Evolutionary conservation across 306 rosid genomes (phyloP).

Genomic region (Vicia sativa): DNA sequence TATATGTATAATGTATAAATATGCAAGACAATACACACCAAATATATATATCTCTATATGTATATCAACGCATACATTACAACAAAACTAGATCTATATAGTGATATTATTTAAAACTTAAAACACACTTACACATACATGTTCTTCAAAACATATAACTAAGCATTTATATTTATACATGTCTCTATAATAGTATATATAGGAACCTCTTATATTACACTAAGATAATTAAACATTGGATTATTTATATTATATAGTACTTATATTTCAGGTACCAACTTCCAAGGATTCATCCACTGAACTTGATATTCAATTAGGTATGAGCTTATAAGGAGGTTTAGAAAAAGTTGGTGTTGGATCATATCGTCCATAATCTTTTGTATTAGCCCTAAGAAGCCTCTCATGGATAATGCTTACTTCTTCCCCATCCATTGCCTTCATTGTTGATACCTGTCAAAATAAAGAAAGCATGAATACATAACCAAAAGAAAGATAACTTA

Average conservation of each 20-base stretch:
- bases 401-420: slow-evolving; percentile 58
- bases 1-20: too few relatives aligned
- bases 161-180: slow-evolving; percentile 30
- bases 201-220: slow-evolving; percentile 31
- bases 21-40: not conserved
- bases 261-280: slow-evolving; percentile 3
- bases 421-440: slow-evolving; percentile 38
- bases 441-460: slow-evolving; percentile 35
- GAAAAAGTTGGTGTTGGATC: slow-evolving; percentile 86
- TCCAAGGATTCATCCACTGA: slow-evolving; percentile 9
- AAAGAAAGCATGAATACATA: not conserved
- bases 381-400: slow-evolving; percentile 74
- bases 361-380: slow-evolving; percentile 86
- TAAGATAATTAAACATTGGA: slow-evolving; percentile 12
- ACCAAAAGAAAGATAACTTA: not conserved
- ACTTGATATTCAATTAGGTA: slow-evolving; percentile 61
- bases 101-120: not conserved
- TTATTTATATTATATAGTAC: slow-evolving; percentile 40
- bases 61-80: not conserved
- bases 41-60: not conserved
- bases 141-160: slow-evolving; percentile 21
- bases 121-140: not conserved
- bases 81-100: not conserved
- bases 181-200: not conserved
- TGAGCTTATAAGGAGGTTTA: slow-evolving; percentile 97